phyloP scores from a whole-genome alignment of 805 yeast species.

The Hanseniaspora vineae region DNA sequence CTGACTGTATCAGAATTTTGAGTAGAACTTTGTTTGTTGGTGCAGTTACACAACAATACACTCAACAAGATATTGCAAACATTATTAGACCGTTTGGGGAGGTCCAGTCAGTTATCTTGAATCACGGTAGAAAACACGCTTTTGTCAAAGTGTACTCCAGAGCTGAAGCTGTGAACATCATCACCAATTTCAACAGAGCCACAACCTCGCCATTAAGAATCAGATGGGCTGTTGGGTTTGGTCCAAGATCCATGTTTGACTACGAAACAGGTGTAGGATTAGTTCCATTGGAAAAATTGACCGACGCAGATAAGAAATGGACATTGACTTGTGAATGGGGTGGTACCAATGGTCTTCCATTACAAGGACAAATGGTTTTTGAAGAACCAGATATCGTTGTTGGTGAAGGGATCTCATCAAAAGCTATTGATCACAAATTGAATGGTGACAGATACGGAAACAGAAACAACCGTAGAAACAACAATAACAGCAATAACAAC shows the following conservation, averaged over 20 bases:
- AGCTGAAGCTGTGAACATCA: conserved; percentile 77
- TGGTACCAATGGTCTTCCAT: conserved; percentile 82
- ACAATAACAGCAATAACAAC: conserved; percentile 1
- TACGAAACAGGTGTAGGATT: conserved; percentile 82
- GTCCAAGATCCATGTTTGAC: conserved; percentile 97
- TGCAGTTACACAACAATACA: conserved; percentile 79
- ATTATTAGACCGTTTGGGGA: conserved; percentile 77
- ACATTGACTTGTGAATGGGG: conserved; percentile 88
- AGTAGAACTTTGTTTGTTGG: conserved; percentile 91
- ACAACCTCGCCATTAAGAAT: conserved; percentile 41
- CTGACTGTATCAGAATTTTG: conserved; percentile 67
- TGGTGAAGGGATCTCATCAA: conserved; percentile 86
- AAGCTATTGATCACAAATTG: conserved; percentile 83
- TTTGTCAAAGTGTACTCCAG: conserved; percentile 90
- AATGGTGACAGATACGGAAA: background rate
- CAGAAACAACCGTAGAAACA: conserved; percentile 14
- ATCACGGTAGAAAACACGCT: conserved; percentile 86
- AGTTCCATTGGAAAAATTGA: conserved; percentile 74
- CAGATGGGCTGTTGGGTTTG: conserved; percentile 98
- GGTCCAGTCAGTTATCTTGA: conserved; percentile 81
- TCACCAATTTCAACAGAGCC: conserved; percentile 51
- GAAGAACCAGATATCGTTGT: conserved; percentile 98
- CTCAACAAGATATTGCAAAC: conserved; percentile 54
- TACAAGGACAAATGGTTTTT: conserved; percentile 66
- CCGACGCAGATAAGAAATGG: conserved; percentile 93